Base-by-base conservation (phyloP, 164 flowering plant genomes). In the Stephania yunnanensis region DNA sequence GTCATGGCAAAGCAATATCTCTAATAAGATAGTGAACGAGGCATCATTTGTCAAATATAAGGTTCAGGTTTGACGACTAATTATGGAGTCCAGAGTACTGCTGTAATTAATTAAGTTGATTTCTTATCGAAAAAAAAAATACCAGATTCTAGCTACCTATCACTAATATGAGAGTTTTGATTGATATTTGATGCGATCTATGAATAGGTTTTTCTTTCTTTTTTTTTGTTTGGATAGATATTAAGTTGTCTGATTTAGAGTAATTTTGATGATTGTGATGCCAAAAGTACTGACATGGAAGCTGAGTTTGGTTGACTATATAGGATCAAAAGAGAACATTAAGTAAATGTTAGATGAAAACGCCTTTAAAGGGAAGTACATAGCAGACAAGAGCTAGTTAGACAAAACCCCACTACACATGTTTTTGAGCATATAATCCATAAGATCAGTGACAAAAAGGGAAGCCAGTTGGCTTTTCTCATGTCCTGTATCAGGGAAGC, bases 211-310 rank as follows among this genome's bases (percentile, higher is more conserved):
- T 36, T 36, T 36, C 42, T 36, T 2, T 36, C 0, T 1, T 45
- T 29, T 46, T 36, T 45, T 29, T 46, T n/a, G n/a, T n/a, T 48
- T 70, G 53, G 72, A 70, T 1, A 7, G 55, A 25, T 66, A 25
- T 66, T 42, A 25, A 25, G 17, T 81, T 87, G 90, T 86, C 85
- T 81, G 87, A 86, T 85, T 69, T 48, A 12, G 53, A 48, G 53
- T 82, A 6, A 69, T 64, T 80, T 86, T 86, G 86, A 86, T 70
- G 86, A 78, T 84, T 84, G 76, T 84, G 87, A 85, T 85, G 82
- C 36, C 70, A 67, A 67, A 53, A 20, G 42, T 36, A 36, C 86
- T 84, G 85, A 79, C 83, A 84, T 19, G 77, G 75, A 79, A 71
- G 74, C 77, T 78, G 25, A 66, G 50, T 75, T 77, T 55, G 30